Evolutionary conservation across 768 basidiomycete genomes (phyloP).

Genomic region (Kondoa subrosea): DNA sequence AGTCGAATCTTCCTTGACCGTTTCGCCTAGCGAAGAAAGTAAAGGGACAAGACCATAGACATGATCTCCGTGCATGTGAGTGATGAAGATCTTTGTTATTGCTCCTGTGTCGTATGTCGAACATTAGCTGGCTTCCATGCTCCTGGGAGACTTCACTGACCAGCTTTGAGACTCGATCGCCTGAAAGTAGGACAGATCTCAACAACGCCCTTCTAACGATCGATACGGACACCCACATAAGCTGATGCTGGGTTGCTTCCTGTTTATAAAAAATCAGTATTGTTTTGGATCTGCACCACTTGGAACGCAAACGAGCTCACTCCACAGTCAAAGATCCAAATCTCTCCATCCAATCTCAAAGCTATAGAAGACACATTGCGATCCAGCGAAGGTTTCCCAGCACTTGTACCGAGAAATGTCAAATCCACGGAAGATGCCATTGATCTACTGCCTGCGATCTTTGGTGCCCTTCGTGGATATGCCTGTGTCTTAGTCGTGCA

Average conservation of each 20-base stretch:
- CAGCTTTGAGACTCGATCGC: neutral
- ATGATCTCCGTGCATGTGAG: slow-evolving; percentile 79
- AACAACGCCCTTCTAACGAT: too few relatives aligned
- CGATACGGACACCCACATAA: neutral
- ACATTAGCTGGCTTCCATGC: neutral
- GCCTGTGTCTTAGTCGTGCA: too few relatives aligned
- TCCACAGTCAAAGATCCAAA: slow-evolving; percentile 1
- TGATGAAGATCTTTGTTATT: slow-evolving; percentile 58
- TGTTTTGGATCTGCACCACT: neutral
- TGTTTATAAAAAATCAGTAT: neutral
- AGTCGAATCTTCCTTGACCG: slow-evolving; percentile 31
- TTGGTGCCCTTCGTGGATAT: too few relatives aligned
- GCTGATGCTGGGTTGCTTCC: neutral
- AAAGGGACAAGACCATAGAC: slow-evolving; percentile 56
- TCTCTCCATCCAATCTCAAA: slow-evolving; percentile 21
- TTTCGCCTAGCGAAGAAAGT: slow-evolving; percentile 48
- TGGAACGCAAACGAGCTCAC: neutral
- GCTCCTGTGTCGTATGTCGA: slow-evolving; percentile 42
- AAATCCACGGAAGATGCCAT: slow-evolving; percentile 8
- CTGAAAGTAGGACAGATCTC: too few relatives aligned
- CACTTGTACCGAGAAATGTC: slow-evolving; percentile 27
- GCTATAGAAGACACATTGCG: slow-evolving; percentile 25
- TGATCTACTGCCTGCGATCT: too few relatives aligned
- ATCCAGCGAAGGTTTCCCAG: slow-evolving; percentile 18
- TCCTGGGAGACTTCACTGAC: neutral